Conservation (phyloP, 2,329 filamentous ascomycete species). For the Whalleya microplaca region DNA sequence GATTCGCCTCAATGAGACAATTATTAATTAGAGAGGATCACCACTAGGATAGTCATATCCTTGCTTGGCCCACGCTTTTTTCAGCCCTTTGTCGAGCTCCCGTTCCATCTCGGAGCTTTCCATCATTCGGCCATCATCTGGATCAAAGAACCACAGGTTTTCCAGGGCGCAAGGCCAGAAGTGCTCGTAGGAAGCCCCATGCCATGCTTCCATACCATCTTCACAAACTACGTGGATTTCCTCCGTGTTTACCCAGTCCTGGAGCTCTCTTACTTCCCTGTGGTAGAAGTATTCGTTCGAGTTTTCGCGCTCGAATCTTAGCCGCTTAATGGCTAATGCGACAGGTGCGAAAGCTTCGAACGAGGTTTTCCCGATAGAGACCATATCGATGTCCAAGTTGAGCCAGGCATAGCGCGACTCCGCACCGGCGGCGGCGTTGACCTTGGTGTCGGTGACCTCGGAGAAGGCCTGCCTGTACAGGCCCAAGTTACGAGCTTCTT, state of each 20-base stretch:
- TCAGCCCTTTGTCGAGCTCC: conserved; percentile 3
- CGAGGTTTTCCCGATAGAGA: conserved; percentile 15
- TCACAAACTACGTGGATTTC: conserved; percentile 16
- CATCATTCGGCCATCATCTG: conserved; percentile 13
- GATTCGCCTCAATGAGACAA: too few relatives aligned
- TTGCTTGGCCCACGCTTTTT: too few relatives aligned
- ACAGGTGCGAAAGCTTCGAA: conserved; percentile 5
- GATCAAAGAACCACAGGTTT: conserved; percentile 16
- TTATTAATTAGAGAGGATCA: too few relatives aligned
- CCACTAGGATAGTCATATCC: too few relatives aligned
- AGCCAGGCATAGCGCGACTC: conserved; percentile 23
- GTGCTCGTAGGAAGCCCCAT: conserved; percentile 12
- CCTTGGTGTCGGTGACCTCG: conserved; percentile 8
- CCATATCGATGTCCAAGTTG: conserved; percentile 25
- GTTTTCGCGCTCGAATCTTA: conserved; percentile 16
- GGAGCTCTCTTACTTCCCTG: conserved; percentile 1
- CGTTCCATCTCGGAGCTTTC: conserved; percentile 12
- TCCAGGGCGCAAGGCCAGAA: conserved; percentile 14
- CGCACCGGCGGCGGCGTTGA: not conserved
- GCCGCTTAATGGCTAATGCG: conserved; percentile 14
- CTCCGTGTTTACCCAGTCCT: conserved; percentile 9
- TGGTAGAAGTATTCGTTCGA: conserved; percentile 14
- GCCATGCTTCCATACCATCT: conserved; percentile 14
- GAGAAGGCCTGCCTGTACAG: conserved; percentile 19
- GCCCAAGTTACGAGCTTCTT: conserved; percentile 18